Evolutionary conservation across 1,139 yeast genomes (phyloP).

Genomic region (Kodamaea anthophila): DNA sequence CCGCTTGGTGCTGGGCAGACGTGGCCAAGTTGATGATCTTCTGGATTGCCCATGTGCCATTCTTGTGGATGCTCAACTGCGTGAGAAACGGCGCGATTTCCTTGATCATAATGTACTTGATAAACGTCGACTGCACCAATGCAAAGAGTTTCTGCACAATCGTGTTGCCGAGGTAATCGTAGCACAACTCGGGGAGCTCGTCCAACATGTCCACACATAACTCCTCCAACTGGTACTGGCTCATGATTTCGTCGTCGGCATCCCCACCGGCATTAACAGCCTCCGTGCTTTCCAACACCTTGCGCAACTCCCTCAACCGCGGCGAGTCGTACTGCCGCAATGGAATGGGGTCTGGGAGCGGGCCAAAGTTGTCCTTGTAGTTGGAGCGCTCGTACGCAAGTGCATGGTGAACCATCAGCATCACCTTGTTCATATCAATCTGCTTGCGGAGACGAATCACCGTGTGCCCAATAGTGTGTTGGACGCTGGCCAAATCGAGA

Average conservation of each 20-base stretch:
- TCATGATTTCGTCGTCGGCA: constrained; percentile 13
- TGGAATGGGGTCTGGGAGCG: constrained; percentile 60
- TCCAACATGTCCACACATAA: constrained; percentile 78
- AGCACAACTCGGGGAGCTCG: constrained; percentile 85
- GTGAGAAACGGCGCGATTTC: constrained; percentile 76
- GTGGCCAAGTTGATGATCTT: constrained; percentile 73
- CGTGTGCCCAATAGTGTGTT: constrained; percentile 18
- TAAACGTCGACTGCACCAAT: constrained; percentile 54
- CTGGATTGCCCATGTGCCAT: constrained; percentile 99
- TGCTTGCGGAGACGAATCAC: constrained; percentile 14
- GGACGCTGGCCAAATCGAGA: constrained; percentile 22
- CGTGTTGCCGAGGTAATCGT: constrained; percentile 93
- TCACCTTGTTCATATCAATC: constrained; percentile 27
- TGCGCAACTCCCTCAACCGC: constrained; percentile 56
- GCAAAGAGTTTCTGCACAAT: constrained; percentile 89
- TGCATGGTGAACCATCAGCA: constrained; percentile 28
- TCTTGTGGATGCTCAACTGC: constrained; percentile 91
- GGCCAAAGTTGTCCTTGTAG: constrained; percentile 53
- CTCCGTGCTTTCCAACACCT: constrained; percentile 44
- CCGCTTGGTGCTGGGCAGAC: constrained; percentile 58
- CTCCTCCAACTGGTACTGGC: constrained; percentile 65
- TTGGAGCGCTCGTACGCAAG: constrained; percentile 26
- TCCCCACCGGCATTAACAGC: constrained; percentile 9
- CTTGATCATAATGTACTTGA: constrained; percentile 78
- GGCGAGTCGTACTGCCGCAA: constrained; percentile 82